Evolutionary conservation across 345 rosid species (phyloP).

Genomic region (Moringa oleifera): DNA sequence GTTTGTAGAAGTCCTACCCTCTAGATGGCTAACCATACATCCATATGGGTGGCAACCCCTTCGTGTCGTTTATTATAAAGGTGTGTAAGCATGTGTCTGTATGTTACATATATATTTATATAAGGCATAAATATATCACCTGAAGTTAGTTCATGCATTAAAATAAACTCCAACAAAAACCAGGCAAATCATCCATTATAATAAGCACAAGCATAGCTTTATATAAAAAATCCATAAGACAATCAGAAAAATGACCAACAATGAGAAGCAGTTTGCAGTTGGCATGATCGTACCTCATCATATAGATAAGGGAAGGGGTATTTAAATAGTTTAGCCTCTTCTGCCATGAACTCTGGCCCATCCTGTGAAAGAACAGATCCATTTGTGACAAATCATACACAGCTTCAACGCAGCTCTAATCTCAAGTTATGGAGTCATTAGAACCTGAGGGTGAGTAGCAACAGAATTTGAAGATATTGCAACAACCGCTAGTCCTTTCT

Average conservation of each 20-base stretch:
- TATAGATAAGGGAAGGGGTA: slow-evolving; percentile 87
- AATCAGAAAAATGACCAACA: not conserved
- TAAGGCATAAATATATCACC: no score
- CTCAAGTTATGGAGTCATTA: slow-evolving; percentile 28
- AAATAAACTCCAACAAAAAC: no score
- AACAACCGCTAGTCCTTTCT: slow-evolving; percentile 91
- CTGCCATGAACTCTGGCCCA: slow-evolving; percentile 89
- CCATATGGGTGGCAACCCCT: no score
- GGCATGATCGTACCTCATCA: slow-evolving; percentile 51
- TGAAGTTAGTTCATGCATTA: no score
- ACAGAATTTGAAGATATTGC: slow-evolving; percentile 87
- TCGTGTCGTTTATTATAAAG: no score
- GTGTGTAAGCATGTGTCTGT: no score
- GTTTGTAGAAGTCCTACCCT: no score
- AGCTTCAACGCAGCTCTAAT: slow-evolving; percentile 21
- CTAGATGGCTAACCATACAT: no score
- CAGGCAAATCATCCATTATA: no score
- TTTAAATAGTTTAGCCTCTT: slow-evolving; percentile 59
- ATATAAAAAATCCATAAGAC: no score
- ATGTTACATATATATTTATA: no score
- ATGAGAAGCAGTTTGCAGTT: not conserved
- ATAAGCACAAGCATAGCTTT: no score
- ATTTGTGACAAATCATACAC: slow-evolving; percentile 19
- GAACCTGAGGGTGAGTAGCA: slow-evolving; percentile 84
- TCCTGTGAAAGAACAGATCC: slow-evolving; percentile 52